Base-by-base conservation (phyloP, 768 basidiomycete genomes). In the Podaxis pistillaris region DNA sequence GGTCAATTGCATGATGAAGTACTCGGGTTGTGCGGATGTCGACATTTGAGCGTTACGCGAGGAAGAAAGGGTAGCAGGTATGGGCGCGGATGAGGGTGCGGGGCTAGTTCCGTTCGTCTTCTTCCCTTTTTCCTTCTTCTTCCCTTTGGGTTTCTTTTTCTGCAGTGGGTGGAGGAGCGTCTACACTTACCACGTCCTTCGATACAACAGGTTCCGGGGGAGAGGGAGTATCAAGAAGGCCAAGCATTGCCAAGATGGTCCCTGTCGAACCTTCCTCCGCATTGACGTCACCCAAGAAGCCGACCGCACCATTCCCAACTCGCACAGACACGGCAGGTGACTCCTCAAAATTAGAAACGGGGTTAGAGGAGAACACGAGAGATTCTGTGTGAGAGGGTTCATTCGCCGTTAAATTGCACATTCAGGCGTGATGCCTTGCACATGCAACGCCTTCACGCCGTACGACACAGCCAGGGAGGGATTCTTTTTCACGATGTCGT, bases 211-310 rank as follows among this genome's bases (percentile, higher is more conserved):
- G 26, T 3, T 5, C 11, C 5, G 66, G 26, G 26, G 58, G 63
- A 3, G 24, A 64, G 11, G 63, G 58, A 26, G 56, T 38, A 40
- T 76, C 74, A 28, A 76, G 67, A 40, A 78, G 58, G 24, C 72
- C 74, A 19, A 75, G 73, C 76, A 81, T 78, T 11, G 77, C 75
- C 22, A 78, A 63, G 30, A 77, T 63, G 9, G 74, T 70, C 19
- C 68, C 71, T 24, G 76, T 78, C 1, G 76, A 75, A 17, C 59
- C 68, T 2, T 67, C 62, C 65, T 80, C 79, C 2, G 67, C 71
- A 69, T 80, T 78, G n/a, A 80, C 78, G 62, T 81, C 79, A 2
- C 80, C 79, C 12, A 80, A 64, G 60, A 74, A 80, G 4, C 78
- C 75, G 11, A 81, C 67, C 26, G 68, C 68, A 3, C 80, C 79